phyloP scores from a whole-genome alignment of 192 early-diverging fungal genomes.

The Backusella luteola region DNA sequence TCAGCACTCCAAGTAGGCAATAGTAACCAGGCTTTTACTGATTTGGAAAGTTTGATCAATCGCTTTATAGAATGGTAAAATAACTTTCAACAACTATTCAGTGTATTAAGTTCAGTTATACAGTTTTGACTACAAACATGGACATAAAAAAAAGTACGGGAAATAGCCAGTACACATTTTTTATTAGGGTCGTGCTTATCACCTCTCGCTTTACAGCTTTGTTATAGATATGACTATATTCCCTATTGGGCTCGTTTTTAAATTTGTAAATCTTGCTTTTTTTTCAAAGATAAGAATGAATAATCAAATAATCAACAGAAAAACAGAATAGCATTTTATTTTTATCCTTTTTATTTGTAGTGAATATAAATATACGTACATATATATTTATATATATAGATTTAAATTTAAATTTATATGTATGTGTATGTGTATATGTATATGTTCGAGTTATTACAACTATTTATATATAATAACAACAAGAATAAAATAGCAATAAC shows the following conservation, averaged over 20 bases:
- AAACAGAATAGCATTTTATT: not conserved
- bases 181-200: constrained; percentile 99
- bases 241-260: constrained; percentile 93
- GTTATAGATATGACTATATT: constrained; percentile 92
- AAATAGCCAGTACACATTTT: constrained; percentile 93
- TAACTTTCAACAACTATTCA: constrained; percentile 36
- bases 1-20: too few species aligned
- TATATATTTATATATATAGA: constrained; percentile 62
- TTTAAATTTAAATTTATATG: too few species aligned
- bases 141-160: constrained; percentile 58
- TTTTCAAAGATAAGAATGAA: not conserved
- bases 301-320: too few species aligned
- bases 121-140: constrained; percentile 84
- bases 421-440: too few species aligned
- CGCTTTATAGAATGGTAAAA: too few species aligned
- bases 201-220: constrained; percentile 98
- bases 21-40: too few species aligned
- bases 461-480: not conserved
- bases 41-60: too few species aligned
- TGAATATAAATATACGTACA: not conserved
- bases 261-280: constrained; percentile 92
- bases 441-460: not conserved
- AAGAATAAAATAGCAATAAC: not conserved
- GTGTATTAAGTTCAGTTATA: constrained; percentile 98
- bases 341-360: constrained; percentile 73